A percentile compares a stretch with the other conserved stretches of the same genome.
Conservation (phyloP, 345 rosid genomes). For the Noccaea bulbosa region DNA sequence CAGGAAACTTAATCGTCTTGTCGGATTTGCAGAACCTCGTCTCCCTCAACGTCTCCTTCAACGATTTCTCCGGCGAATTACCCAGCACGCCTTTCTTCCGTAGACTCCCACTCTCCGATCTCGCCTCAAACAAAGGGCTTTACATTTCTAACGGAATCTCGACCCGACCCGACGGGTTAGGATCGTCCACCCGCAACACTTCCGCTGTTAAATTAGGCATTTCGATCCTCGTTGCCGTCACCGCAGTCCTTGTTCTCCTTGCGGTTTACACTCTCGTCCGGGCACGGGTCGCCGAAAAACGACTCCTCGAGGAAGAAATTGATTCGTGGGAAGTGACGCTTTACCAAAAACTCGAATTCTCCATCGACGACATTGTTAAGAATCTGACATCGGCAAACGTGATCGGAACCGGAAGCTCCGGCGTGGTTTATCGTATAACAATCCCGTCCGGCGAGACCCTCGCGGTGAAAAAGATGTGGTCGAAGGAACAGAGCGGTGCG, state of each 20-base stretch:
- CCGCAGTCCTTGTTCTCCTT: constrained; percentile 51
- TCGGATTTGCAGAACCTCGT: constrained; percentile 77
- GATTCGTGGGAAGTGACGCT: constrained; percentile 78
- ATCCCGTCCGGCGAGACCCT: constrained; percentile 59
- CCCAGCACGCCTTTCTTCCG: constrained; percentile 84
- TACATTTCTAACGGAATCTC: constrained; percentile 50
- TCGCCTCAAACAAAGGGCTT: constrained; percentile 67
- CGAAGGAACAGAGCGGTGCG: constrained; percentile 56
- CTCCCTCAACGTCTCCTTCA: constrained; percentile 81
- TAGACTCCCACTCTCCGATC: constrained; percentile 72
- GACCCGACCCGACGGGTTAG: constrained; percentile 25
- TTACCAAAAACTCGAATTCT: constrained; percentile 80
- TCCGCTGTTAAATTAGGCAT: constrained; percentile 53
- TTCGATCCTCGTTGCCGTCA: constrained; percentile 24
- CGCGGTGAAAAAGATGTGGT: constrained; percentile 73
- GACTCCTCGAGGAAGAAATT: constrained; percentile 44
- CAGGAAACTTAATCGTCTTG: constrained; percentile 63
- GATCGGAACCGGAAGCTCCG: constrained; percentile 77
- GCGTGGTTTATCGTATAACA: constrained; percentile 70
- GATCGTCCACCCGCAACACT: constrained; percentile 51
- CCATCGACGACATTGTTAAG: constrained; percentile 62
- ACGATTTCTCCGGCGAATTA: constrained; percentile 73
- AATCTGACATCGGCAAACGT: constrained; percentile 62
- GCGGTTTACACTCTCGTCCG: constrained; percentile 63
- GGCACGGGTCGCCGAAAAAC: constrained; percentile 47